Evolutionary conservation across 495 filamentous ascomycete species (phyloP), one percentile per base, ranked within the genome.

Genomic region (Daldinia decipiens): DNA sequence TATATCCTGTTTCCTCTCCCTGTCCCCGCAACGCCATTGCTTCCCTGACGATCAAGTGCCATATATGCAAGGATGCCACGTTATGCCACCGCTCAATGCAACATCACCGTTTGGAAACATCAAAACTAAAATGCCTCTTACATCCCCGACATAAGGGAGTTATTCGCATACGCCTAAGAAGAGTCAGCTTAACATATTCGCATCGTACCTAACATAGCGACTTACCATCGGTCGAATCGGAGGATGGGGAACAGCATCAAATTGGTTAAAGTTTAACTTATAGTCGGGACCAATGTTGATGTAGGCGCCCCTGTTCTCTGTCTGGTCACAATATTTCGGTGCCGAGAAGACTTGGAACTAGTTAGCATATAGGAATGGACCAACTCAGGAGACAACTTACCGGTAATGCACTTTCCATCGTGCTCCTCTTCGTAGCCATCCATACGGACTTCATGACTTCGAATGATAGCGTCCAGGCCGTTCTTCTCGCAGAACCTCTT

Each of bases 381-480:
- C 55, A 9, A 24, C 26, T 40, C 13, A 0, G 9, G 31, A 55
- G 31, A 38, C 21, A 32, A 70, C 81, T 71, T 83, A 90, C 89
- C 89, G n/a, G 95, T 99, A 68, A 99, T 97, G 78, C 96, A 99
- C 64, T 88, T 89, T 67, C 95, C 95, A 74, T 95, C 92, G 77
- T 99, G 95, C 84, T 99, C 95, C 71, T 97, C 94, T 79, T 98
- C 94, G 72, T 98, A 99, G 1, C 95, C 95, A 54, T 91, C 93
- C 95, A 98, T 98, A 58, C 95, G 88, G 32, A 99, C 96, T 79
- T 99, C 95, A 79, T 99, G 95, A 68, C 93, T 97, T 53, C 95
- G 91, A 71, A 99, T 99, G 68, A 99, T 89, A 2, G 95, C 95
- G 54, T 97, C 92, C 31, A 99, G 84, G 2, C 93, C 93, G 79